A percentile compares a stretch with the other conserved stretches of the same genome.
These are phyloP conservation scores for Fusarium xyrophilum DNA, from an alignment of 2,329 filamentous ascomycete species.

Conservation along the genomic window DNA sequence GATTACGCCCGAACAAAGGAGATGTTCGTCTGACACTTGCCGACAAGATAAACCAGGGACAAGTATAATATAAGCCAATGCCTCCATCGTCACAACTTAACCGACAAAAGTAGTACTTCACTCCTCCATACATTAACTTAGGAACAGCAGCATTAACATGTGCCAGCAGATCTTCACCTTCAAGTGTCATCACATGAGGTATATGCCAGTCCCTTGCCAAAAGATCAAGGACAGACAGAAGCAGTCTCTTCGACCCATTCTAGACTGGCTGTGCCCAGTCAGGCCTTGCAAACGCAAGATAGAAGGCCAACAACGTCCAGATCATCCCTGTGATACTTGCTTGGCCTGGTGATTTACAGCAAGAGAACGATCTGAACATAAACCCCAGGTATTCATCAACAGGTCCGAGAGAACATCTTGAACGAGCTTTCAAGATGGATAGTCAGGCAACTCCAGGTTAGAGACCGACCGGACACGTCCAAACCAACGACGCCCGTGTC, in stretches of 20 bases:
- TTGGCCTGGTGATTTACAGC: neutral
- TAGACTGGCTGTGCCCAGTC: conserved; percentile 4
- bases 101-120: neutral
- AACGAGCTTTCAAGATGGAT: neutral
- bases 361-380: neutral
- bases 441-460: neutral
- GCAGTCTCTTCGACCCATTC: neutral
- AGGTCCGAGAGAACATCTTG: neutral
- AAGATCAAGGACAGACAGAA: neutral
- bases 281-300: neutral
- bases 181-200: conserved; percentile 33
- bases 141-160: conserved; percentile 13
- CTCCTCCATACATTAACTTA: neutral
- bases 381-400: neutral
- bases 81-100: neutral
- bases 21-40: neutral
- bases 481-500: neutral
- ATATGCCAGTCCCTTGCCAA: conserved; percentile 8
- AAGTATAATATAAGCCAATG: neutral
- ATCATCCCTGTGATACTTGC: conserved; percentile 11
- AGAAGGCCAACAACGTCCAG: neutral
- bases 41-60: neutral
- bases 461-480: neutral
- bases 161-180: conserved; percentile 34
- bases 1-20: conserved; percentile 1